phyloP scores from a whole-genome alignment of 2,329 filamentous ascomycete genomes.

The Trichophyton verrucosum region DNA sequence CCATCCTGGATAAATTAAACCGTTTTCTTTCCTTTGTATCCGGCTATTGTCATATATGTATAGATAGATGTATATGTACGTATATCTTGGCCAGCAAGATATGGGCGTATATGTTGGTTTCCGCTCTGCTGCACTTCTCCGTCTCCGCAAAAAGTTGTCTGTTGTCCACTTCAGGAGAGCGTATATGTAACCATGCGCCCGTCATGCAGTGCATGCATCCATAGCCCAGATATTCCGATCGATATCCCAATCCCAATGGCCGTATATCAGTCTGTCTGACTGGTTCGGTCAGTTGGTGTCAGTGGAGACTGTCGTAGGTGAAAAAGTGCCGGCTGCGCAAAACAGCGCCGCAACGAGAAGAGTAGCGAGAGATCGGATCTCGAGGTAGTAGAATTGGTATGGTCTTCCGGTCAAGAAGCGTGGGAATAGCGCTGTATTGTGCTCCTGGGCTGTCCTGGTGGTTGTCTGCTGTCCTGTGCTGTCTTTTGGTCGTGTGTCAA shows the following conservation, averaged over 20 bases:
- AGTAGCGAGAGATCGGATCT: too few species aligned
- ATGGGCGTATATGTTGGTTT: too few species aligned
- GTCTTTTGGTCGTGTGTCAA: not conserved
- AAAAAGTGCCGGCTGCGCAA: too few species aligned
- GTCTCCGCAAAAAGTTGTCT: not conserved
- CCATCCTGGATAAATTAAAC: not conserved
- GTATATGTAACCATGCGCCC: not conserved
- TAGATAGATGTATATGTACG: not conserved
- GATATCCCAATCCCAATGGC: not conserved
- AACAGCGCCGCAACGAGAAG: too few species aligned
- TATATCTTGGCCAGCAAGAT: not conserved
- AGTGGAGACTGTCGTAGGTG: not conserved
- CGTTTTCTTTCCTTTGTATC: not conserved
- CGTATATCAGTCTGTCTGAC: not conserved
- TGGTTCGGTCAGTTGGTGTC: not conserved
- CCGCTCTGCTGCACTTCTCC: not conserved
- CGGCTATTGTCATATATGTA: not conserved
- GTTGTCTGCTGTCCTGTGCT: not conserved
- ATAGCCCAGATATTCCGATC: not conserved
- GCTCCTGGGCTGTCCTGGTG: not conserved
- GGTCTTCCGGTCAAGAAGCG: too few species aligned
- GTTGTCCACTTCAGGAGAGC: not conserved
- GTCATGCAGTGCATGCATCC: not conserved
- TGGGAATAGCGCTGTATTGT: not conserved
- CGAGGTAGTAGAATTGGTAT: too few species aligned